Evolutionary conservation across 495 filamentous ascomycete genomes (phyloP), one percentile per base, ranked within the genome.

Genomic region (Usnea hakonensis): DNA sequence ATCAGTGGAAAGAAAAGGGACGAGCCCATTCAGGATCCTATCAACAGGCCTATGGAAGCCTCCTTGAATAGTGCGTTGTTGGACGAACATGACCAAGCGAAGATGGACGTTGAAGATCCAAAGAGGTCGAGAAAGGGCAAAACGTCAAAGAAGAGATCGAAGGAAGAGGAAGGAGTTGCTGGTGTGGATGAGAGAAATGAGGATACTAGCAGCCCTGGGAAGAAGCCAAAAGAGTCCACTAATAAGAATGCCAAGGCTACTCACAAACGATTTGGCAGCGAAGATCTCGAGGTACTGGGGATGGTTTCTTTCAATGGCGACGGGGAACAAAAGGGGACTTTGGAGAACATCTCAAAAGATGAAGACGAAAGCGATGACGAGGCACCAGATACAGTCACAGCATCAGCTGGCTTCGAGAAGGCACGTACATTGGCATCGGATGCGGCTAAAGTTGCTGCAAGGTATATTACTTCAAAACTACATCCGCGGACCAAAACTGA

Each of bases 401-500:
- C 65, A 43, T 55, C 64, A 43, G 55, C 59, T 37, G 58, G 62
- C 28, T 56, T 61, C 14, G 44, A 65, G 6, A 46, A 63, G 62
- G 62, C 63, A 36, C 65, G 62, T 28, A 43, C 62, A 17, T 41
- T 38, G 17, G 55, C 60, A 30, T 23, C 48, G 9, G 48, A 67
- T 28, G 58, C 64, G 23, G 59, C 62, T 21, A 60, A 61, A 55
- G 55, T 48, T 53, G 44, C 44, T 36, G 55, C 55, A 41, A 40
- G 58, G 58, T 61, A 41, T 10, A 2, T 38, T 23, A 13, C 8
- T 4, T 21, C 38, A 17, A 21, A 11, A 41, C 13, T 40, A 57
- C 67, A 77, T 44, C 73, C 76, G 58, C 81, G 78, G 41, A 75
- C 65, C 33, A 77, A 81, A 46, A 74, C 79, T 56, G 69, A 70